A percentile compares a stretch with the other conserved stretches of the same genome.
These are phyloP conservation scores for Neurospora sp. DNA, from an alignment of 495 filamentous ascomycete genomes.

Conservation along the genomic window DNA sequence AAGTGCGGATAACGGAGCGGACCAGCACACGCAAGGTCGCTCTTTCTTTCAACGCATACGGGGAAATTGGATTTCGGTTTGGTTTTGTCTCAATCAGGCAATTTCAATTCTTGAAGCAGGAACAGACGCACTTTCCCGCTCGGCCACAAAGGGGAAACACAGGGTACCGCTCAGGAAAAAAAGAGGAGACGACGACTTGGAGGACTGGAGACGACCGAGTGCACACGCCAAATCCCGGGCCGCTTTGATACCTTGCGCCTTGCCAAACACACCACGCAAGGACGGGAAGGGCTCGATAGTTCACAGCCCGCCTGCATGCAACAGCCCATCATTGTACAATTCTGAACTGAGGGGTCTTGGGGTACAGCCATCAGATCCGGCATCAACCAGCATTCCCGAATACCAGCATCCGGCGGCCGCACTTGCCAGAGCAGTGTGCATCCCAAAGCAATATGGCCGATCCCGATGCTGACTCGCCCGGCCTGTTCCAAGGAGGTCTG, in stretches of 20 bases:
- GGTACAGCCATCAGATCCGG: not conserved
- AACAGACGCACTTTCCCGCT: not conserved
- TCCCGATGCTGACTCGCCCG: conserved; percentile 16
- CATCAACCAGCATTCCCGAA: not conserved
- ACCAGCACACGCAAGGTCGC: not conserved
- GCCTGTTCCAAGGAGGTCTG: conserved; percentile 17
- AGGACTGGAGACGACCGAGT: not conserved
- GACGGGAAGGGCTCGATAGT: not conserved
- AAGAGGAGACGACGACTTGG: not conserved
- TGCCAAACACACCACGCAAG: not conserved
- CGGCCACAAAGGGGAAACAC: not conserved
- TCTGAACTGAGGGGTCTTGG: not conserved
- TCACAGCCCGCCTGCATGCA: conserved; percentile 15
- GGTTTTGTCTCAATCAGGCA: not conserved
- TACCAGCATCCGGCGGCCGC: not conserved
- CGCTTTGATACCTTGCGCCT: not conserved
- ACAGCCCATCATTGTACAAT: conserved; percentile 13
- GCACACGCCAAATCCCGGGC: not conserved
- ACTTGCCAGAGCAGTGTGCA: not conserved
- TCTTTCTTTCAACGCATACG: not conserved
- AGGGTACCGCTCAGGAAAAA: not conserved
- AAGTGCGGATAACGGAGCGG: not conserved
- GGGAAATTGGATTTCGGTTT: not conserved
- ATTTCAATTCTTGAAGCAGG: not conserved
- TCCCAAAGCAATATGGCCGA: conserved; percentile 14